A percentile compares a stretch with the other conserved stretches of the same genome.
Conservation (phyloP, 768 basidiomycete species). For the Suillus bovinus region DNA sequence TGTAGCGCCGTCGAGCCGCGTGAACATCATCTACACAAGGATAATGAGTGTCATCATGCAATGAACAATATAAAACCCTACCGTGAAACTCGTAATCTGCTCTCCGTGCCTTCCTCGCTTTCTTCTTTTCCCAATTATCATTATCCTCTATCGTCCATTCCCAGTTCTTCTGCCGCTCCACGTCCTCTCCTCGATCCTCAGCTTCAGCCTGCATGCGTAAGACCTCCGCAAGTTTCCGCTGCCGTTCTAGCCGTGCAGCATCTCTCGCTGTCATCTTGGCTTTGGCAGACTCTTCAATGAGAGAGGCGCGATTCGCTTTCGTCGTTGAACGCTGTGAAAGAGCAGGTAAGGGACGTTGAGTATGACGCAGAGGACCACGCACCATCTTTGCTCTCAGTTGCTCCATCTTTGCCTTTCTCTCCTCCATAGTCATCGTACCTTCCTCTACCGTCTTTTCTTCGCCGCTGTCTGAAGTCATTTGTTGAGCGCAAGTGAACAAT, state of each 20-base stretch:
- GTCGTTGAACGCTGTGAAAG: conserved; percentile 66
- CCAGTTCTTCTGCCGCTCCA: conserved; percentile 91
- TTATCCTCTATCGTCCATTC: conserved; percentile 95
- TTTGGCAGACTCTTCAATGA: conserved; percentile 83
- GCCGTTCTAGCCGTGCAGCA: conserved; percentile 79
- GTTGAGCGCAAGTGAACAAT: not conserved
- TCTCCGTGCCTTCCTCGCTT: conserved; percentile 76
- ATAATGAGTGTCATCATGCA: not conserved
- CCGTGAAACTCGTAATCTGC: conserved; percentile 93
- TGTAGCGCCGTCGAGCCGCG: conserved; percentile 85
- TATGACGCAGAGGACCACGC: conserved; percentile 7
- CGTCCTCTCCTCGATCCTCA: conserved; percentile 88
- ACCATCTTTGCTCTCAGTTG: conserved; percentile 82
- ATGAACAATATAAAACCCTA: conserved; percentile 35
- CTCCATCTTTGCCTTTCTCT: conserved; percentile 75
- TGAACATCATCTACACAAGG: conserved; percentile 78
- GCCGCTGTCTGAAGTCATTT: conserved; percentile 15
- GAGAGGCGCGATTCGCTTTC: conserved; percentile 80
- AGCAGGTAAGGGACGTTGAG: not conserved
- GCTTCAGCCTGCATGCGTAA: conserved; percentile 85
- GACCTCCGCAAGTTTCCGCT: conserved; percentile 87
- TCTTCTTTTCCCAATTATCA: conserved; percentile 93
- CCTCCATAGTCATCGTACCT: conserved; percentile 55
- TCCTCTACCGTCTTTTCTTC: conserved; percentile 17
- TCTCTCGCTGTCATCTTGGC: conserved; percentile 79